Base-by-base conservation (phyloP, 345 rosid species). In the Eucalyptus albens region DNA sequence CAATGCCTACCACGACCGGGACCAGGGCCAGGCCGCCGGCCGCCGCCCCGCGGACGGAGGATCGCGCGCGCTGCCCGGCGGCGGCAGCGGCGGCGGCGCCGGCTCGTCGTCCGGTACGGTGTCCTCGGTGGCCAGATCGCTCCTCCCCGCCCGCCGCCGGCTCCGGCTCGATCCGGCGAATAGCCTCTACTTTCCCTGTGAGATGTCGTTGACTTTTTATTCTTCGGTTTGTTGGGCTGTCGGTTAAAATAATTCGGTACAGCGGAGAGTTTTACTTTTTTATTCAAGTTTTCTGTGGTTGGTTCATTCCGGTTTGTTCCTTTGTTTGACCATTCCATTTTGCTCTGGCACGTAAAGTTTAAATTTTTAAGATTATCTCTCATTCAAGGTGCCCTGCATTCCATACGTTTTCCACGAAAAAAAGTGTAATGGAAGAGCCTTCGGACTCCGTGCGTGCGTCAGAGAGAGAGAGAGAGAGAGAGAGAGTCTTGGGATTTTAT, bases 141-240 rank as follows among this genome's bases (percentile, higher is more conserved):
- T 97, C 51, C 94, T 97, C 6, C 99, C 99, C 37, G 87, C 97
- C 55, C 96, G 98, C 7, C 98, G 97, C 11, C 93, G 98, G 67
- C 99, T 97, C 90, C 98, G 99, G 31, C 95, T 97, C 50, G 99
- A 97, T 90, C 99, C 99, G 88, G 49, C 98, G 40, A 94, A 92
- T 44, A 94, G 92, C 10, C 97, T 97, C 67, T 97, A 96, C 89
- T 97, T 97, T 92, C 97, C 99, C 87, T 95, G 99, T 97, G 92
- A 60, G 95, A 85, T 50, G 40, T 60, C 89, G 92, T 92, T 93
- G 94, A 92, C 93, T 85, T 87, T 77, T 77, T 11, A 21, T 77
- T 11, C 14, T 44, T 33, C 31, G 80, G 50, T 88, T 53, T 53
- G 67, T 88, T 72, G 31, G 86, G 6, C 27, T 47, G 62, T 16